These are phyloP conservation scores for Pisolithus orientalis DNA, from an alignment of 768 basidiomycete species.

Conservation along the genomic window DNA sequence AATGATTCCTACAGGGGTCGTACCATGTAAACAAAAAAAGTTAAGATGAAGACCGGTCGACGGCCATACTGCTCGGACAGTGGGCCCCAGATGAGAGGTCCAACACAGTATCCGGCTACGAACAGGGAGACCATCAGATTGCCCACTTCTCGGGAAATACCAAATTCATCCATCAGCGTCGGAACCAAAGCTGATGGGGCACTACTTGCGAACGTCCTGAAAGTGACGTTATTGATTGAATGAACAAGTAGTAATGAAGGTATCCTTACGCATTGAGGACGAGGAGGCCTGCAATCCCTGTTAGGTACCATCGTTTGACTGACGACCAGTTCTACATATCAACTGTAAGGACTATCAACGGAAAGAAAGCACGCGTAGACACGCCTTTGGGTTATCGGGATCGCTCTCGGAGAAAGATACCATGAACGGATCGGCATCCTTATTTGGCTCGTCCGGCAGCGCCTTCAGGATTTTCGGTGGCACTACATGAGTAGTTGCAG, in stretches of 20 bases:
- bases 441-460: not conserved
- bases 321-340: constrained; percentile 43
- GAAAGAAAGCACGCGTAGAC: constrained; percentile 2
- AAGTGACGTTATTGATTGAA: not conserved
- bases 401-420: constrained; percentile 33
- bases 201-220: constrained; percentile 58
- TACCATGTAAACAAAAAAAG: constrained; percentile 53
- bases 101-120: constrained; percentile 62
- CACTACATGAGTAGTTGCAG: not conserved
- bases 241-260: not conserved
- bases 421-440: constrained; percentile 21
- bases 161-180: constrained; percentile 41
- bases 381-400: constrained; percentile 41
- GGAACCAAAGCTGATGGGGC: constrained; percentile 47
- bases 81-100: constrained; percentile 56
- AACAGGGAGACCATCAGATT: constrained; percentile 56
- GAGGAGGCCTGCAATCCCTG: constrained; percentile 42
- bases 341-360: not conserved
- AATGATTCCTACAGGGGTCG: constrained; percentile 8
- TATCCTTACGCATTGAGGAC: constrained; percentile 48
- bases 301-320: constrained; percentile 44
- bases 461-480: too few species aligned
- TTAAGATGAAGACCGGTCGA: constrained; percentile 46
- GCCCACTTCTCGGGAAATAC: constrained; percentile 44
- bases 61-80: constrained; percentile 52